Evolutionary conservation across 23 red algal species (phyloP), one percentile per base, ranked within the genome.

Genomic region (Gracilaria domingensis): DNA sequence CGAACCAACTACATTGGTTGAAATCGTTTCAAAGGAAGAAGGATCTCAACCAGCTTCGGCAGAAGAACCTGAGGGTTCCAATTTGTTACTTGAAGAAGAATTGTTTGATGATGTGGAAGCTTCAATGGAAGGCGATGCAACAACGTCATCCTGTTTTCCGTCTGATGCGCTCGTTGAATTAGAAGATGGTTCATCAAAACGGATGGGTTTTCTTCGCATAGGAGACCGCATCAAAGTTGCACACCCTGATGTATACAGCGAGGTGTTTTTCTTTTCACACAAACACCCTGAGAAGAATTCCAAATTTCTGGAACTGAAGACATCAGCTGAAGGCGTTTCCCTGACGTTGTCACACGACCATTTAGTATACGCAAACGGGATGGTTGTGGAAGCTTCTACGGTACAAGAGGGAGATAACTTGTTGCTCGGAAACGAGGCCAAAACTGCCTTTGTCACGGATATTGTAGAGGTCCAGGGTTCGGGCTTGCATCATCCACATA

Each of bases 401-500:
- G 92, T 94, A 24, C 51, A 40, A 14, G 39, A n/a, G 0, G 92
- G 92, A 33, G 92, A 94, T 57, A 51, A 37, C 20, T 14, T 94
- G 13, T 37, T 35, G 14, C 28, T 86, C 0, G 77, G 40, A 59
- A 49, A 62, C 35, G 81, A 80, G 28, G 38, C 47, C 12, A 21
- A 36, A 24, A 35, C 35, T 13, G 66, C 54, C 17, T 24, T 40
- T 18, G 83, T 88, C 13, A 82, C 47, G 23, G 35, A 50, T 1
- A 35, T 83, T 12, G 51, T 58, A 24, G 29, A 8, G 18, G 25
- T 84, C n/a, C 16, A 29, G 18, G 48, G 56, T 8, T 54, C 30
- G 14, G 89, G 95, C 8, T 26, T 93, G 60, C 81, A 90, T 85
- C 88, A 97, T 84, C 90, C 95, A 1, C 95, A 97, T 39, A 97